phyloP scores from a whole-genome alignment of 805 yeast species.

The Zygotorulaspora florentina region DNA sequence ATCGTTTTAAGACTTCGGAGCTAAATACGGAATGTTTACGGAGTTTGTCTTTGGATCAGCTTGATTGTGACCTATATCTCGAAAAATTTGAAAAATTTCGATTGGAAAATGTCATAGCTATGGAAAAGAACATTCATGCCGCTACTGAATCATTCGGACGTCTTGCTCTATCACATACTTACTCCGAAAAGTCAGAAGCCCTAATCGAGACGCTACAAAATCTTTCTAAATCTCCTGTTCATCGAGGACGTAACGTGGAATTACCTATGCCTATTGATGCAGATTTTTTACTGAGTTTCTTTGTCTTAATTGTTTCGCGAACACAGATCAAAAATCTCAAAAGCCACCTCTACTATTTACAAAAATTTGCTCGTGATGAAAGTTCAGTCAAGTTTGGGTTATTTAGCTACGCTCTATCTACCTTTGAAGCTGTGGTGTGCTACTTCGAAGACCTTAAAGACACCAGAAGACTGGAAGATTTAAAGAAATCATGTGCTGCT shows the following conservation, averaged over 20 bases:
- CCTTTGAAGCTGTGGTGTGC: constrained; percentile 74
- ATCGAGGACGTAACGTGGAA: constrained; percentile 13
- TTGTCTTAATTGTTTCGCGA: constrained; percentile 66
- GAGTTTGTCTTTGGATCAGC: constrained; percentile 41
- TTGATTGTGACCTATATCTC: constrained; percentile 44
- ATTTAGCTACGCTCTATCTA: constrained; percentile 72
- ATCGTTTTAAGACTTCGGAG: constrained; percentile 25
- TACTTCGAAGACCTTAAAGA: constrained; percentile 43
- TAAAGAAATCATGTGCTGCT: constrained; percentile 2
- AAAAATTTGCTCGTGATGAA: constrained; percentile 46
- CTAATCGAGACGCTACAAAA: constrained; percentile 50
- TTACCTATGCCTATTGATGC: constrained; percentile 55
- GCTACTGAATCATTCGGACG: constrained; percentile 53
- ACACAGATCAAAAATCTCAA: constrained; percentile 56
- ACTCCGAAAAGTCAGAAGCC: constrained; percentile 44
- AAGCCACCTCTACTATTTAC: constrained; percentile 62
- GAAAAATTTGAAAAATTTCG: constrained; percentile 26
- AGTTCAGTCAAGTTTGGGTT: constrained; percentile 52
- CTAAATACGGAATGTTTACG: constrained; percentile 22
- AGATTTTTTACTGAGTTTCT: constrained; percentile 68
- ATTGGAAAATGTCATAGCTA: constrained; percentile 26
- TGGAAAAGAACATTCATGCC: constrained; percentile 43
- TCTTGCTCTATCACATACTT: constrained; percentile 44
- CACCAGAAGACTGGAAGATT: constrained; percentile 1
- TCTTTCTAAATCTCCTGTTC: constrained; percentile 38